These are phyloP conservation scores for Dactylorhiza incarnata DNA, from an alignment of 106 monocot genomes.

Conservation along the genomic window DNA sequence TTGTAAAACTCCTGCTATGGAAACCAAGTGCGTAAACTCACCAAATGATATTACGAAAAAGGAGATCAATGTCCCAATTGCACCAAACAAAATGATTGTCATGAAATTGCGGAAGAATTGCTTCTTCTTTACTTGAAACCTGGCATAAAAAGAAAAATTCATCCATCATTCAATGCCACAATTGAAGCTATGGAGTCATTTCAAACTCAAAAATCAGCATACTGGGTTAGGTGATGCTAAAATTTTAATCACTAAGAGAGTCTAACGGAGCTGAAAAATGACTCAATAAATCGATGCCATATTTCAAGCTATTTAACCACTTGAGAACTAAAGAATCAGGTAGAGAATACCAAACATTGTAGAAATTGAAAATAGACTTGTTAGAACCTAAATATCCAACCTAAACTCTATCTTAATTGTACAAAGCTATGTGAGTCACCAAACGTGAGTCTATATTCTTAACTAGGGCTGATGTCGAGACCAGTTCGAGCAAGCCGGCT, in stretches of 20 bases:
- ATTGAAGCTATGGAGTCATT: neutral
- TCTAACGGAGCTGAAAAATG: neutral
- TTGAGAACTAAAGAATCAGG: too few relatives aligned
- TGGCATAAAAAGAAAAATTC: constrained; percentile 19
- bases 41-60: constrained; percentile 71
- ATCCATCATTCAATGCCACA: neutral
- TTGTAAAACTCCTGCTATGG: neutral
- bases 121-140: constrained; percentile 98
- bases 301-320: too few relatives aligned
- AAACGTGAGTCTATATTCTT: too few relatives aligned
- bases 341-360: too few relatives aligned
- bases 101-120: constrained; percentile 96
- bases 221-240: neutral
- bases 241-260: neutral
- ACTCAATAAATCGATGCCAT: too few relatives aligned
- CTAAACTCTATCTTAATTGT: too few relatives aligned
- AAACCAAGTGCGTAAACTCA: constrained; percentile 16
- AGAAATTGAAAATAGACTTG: too few relatives aligned
- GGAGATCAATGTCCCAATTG: constrained; percentile 82
- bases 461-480: too few relatives aligned
- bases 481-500: too few relatives aligned
- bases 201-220: constrained; percentile 5
- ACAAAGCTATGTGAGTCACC: too few relatives aligned
- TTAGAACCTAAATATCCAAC: too few relatives aligned
- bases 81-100: constrained; percentile 91